Conservation (phyloP, 768 basidiomycete species). For the Termitomyces sp. region DNA sequence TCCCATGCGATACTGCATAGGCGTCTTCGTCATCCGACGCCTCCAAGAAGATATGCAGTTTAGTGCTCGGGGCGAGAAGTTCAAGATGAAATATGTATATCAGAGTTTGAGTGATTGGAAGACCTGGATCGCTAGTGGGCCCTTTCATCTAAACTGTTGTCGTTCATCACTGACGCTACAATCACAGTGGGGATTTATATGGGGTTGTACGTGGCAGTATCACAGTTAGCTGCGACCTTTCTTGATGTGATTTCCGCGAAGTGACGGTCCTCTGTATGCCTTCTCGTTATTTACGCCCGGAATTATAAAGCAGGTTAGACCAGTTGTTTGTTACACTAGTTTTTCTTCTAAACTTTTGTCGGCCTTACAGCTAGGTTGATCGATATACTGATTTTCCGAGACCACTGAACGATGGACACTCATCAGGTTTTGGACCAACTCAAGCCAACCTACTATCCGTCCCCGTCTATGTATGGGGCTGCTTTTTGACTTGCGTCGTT, state of each 20-base stretch:
- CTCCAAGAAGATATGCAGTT: conserved; percentile 61
- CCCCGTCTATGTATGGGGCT: conserved; percentile 73
- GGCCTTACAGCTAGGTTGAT: conserved; percentile 28
- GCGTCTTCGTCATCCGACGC: conserved; percentile 58
- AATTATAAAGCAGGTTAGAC: conserved; percentile 50
- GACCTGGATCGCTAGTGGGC: conserved; percentile 64
- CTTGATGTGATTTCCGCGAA: conserved; percentile 13
- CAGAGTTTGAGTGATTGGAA: conserved; percentile 67
- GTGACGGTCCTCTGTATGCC: conserved; percentile 51
- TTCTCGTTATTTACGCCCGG: conserved; percentile 51
- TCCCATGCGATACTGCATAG: conserved; percentile 22
- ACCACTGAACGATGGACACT: not conserved
- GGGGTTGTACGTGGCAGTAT: conserved; percentile 47
- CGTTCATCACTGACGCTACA: not conserved
- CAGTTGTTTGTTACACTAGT: not conserved
- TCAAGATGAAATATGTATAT: conserved; percentile 50
- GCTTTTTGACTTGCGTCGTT: conserved; percentile 56
- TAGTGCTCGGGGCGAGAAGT: conserved; percentile 58
- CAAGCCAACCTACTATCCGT: conserved; percentile 71
- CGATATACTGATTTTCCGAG: not conserved
- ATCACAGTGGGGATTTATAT: conserved; percentile 60
- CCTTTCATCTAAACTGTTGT: not conserved
- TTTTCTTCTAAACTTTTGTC: not conserved
- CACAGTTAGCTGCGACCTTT: not conserved
- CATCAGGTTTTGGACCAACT: conserved; percentile 54